Evolutionary conservation across 1,284 basidiomycete genomes (phyloP).

Genomic region (Austroboletus niveus): DNA sequence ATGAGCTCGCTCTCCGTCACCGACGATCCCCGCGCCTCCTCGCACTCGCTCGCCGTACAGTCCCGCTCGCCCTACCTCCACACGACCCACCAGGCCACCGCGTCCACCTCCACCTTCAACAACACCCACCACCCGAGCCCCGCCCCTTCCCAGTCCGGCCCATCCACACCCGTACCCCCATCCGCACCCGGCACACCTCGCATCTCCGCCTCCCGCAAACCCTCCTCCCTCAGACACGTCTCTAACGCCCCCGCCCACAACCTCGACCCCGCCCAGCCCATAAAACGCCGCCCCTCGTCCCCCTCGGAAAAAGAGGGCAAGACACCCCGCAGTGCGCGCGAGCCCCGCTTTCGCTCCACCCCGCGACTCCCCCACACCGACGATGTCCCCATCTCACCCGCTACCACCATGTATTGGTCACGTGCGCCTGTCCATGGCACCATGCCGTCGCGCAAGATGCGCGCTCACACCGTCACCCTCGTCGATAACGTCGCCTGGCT

Average conservation of each 20-base stretch:
- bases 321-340: constrained; percentile 9
- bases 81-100: constrained; percentile 30
- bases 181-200: constrained; percentile 28
- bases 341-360: constrained; percentile 38
- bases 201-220: constrained; percentile 25
- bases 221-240: constrained; percentile 28
- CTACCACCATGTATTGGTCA: constrained; percentile 84
- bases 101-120: constrained; percentile 33
- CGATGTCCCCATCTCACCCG: constrained; percentile 52
- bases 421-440: constrained; percentile 77
- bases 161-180: constrained; percentile 7
- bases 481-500: constrained; percentile 84
- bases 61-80: constrained; percentile 31
- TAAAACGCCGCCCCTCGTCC: constrained; percentile 30
- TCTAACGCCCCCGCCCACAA: constrained; percentile 16
- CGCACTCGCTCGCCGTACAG: neutral
- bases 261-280: constrained; percentile 16
- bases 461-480: constrained; percentile 83
- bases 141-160: neutral
- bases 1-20: constrained; percentile 18
- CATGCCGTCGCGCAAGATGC: constrained; percentile 71
- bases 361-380: constrained; percentile 59
- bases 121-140: neutral
- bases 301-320: constrained; percentile 29
- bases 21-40: constrained; percentile 14